Evolutionary conservation across 2,329 filamentous ascomycete species (phyloP).

Genomic region (Aspergillus intermedius): DNA sequence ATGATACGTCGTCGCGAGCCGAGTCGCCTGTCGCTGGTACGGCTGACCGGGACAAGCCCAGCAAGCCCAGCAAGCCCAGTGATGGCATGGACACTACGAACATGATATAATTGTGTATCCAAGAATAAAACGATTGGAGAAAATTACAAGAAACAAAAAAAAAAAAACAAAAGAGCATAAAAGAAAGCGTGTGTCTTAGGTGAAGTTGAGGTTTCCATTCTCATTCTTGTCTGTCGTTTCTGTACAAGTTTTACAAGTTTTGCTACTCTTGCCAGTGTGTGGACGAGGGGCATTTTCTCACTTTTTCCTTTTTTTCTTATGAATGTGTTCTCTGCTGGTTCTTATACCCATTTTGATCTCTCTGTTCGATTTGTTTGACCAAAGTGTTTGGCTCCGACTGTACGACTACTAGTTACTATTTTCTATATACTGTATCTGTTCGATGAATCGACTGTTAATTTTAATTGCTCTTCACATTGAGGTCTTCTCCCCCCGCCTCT

Average conservation of each 20-base stretch:
- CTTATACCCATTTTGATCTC: slow-evolving; percentile 15
- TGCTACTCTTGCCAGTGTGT: too few relatives aligned
- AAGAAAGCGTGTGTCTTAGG: too few relatives aligned
- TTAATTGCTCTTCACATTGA: not conserved
- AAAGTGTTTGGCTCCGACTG: not conserved
- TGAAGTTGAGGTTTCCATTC: too few relatives aligned
- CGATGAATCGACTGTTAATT: not conserved
- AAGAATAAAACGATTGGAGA: not conserved
- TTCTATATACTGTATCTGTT: not conserved
- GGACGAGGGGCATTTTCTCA: too few relatives aligned
- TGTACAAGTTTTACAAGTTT: too few relatives aligned
- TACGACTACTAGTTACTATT: not conserved
- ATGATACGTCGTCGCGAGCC: slow-evolving; percentile 39
- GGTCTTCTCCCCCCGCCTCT: too few relatives aligned
- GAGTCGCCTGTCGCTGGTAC: slow-evolving; percentile 14
- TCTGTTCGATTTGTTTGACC: slow-evolving; percentile 2
- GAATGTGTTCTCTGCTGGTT: slow-evolving; percentile 2
- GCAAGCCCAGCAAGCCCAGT: slow-evolving; percentile 12
- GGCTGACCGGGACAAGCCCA: slow-evolving; percentile 18
- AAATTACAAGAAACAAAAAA: too few relatives aligned
- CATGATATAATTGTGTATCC: slow-evolving; percentile 25
- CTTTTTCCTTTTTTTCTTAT: not conserved
- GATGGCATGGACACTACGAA: slow-evolving; percentile 20
- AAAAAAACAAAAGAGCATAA: too few relatives aligned
- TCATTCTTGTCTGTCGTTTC: too few relatives aligned